Evolutionary conservation across 164 flowering plant species (phyloP).

Genomic region (Stephania cephalantha): DNA sequence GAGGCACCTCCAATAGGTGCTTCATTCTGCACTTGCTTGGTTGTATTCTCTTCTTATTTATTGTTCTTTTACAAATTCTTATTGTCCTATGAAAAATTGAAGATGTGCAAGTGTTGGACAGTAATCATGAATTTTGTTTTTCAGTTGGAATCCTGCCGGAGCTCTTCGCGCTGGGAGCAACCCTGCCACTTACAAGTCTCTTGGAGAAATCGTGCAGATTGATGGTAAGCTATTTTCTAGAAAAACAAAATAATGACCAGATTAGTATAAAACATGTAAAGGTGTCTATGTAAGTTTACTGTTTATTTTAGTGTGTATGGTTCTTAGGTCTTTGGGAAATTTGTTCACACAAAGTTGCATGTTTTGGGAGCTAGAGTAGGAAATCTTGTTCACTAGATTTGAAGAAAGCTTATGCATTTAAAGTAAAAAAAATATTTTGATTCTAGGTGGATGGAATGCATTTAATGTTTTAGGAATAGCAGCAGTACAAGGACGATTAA

Average conservation of each 20-base stretch:
- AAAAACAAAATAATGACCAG: not conserved
- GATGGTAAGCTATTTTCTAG: conserved; percentile 44
- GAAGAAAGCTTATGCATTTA: not conserved
- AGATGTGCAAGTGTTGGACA: not conserved
- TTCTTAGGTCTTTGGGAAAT: too few species aligned
- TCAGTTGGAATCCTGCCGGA: conserved; percentile 98
- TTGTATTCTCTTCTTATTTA: not conserved
- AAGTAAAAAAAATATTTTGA: too few species aligned
- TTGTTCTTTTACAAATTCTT: not conserved
- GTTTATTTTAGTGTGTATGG: not conserved
- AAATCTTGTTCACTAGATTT: too few species aligned
- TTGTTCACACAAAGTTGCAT: too few species aligned
- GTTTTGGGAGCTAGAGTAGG: too few species aligned
- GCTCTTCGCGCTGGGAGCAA: conserved; percentile 83
- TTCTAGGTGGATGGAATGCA: not conserved
- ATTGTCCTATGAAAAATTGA: not conserved
- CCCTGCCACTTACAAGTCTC: conserved; percentile 65
- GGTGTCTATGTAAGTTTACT: not conserved
- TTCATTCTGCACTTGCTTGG: not conserved
- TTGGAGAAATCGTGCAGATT: conserved; percentile 62
- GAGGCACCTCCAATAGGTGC: not conserved
- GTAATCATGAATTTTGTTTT: conserved; percentile 51
- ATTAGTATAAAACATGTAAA: not conserved
- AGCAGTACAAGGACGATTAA: too few species aligned
- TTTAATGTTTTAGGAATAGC: not conserved